Base-by-base conservation (phyloP, 1,139 yeast species). In the Suhomyces bokatorum region DNA sequence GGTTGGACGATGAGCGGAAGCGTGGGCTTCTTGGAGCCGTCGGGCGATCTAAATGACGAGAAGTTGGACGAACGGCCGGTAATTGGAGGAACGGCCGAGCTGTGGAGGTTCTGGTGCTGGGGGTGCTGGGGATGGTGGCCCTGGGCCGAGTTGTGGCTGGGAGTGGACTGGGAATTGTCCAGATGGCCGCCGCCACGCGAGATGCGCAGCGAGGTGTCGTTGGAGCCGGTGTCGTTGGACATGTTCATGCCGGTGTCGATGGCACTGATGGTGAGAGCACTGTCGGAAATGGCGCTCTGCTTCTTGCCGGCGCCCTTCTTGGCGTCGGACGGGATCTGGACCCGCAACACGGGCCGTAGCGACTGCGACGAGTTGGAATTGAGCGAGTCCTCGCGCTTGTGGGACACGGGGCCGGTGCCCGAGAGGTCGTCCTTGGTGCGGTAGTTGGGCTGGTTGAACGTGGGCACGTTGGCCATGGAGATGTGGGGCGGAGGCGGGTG, bases 241-340 rank as follows among this genome's bases (percentile, higher is more conserved):
- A 46, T 46, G 33, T 45, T 43, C 26, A 43, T 41, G n/a, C 48
- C 51, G 39, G 50, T 39, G 20, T 72, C 77, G n/a, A 66, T 43
- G 2, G 78, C 78, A 3, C 77, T 70, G 27, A 73, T 54, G 2
- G 78, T 73, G 35, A 63, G 54, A 10, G 68, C 73, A 44, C 69
- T 60, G 39, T 65, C 73, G 11, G 45, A 36, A 31, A 42, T 37
- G 20, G 43, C 41, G 30, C 44, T 43, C 16, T 39, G 38, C 30
- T 40, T 42, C 16, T 38, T 42, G 30, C 33, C 37, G 11, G 39
- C 36, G 4, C 45, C 46, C 24, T 59, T 51, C 47, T 69, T 70
- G 7, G 72, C 57, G 52, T 72, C 78, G 0, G 64, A 61, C 0
- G 82, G 82, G 31, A 77, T 77, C 57, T 76, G 80, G 11, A 78